Evolutionary conservation across 164 flowering plant species (phyloP), one percentile per base, ranked within the genome.

Genomic region (Platanus orientalis): DNA sequence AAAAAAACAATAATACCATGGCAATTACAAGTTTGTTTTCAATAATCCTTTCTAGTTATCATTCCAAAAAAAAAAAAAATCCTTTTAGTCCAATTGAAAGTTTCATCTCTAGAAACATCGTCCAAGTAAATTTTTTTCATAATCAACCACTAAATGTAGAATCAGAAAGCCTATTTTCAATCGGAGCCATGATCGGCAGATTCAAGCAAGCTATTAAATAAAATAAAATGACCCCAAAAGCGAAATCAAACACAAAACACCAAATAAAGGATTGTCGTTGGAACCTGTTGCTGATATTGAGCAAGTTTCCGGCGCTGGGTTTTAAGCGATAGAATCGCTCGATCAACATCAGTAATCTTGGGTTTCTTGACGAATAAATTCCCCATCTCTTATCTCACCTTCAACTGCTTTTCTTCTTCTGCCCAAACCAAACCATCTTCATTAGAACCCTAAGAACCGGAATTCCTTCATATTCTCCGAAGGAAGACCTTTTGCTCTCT

Each of bases 241-340:
- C 5, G 21, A 20, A 45, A 36, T 53, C 57, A 39, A n/a, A 49
- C 14, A 23, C 5, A 28, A 34, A 34, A 12, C 7, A n/a, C 1
- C 13, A 52, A 24, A 66, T n/a, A 2, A 4, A 24, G 20, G 19
- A 16, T 16, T 13, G 40, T 5, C 3, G 10, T n/a, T 17, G 51
- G 34, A 40, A 92, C 98, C 95, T 86, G 84, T 45, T 84, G 89
- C 66, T 92, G 96, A 63, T 90, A 90, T 61, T 86, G 90, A n/a
- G 69, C 96, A 44, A 92, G 96, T 78, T 88, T 92, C 60, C 96
- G 84, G 50, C 92, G 73, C 68, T 92, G 96, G 30, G 98, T 92
- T 68, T 92, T 92, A 71, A 92, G 93, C 58, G 96, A 76, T 48
- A 92, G 95, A 66, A 88, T 90, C 12, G 98, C 96, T 53, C 81